Percentiles rank a stretch among this genome's conserved stretches.
These are phyloP conservation scores for Penicillium aurantiogriseum DNA, from an alignment of 2,329 filamentous ascomycete genomes.

Conservation along the genomic window DNA sequence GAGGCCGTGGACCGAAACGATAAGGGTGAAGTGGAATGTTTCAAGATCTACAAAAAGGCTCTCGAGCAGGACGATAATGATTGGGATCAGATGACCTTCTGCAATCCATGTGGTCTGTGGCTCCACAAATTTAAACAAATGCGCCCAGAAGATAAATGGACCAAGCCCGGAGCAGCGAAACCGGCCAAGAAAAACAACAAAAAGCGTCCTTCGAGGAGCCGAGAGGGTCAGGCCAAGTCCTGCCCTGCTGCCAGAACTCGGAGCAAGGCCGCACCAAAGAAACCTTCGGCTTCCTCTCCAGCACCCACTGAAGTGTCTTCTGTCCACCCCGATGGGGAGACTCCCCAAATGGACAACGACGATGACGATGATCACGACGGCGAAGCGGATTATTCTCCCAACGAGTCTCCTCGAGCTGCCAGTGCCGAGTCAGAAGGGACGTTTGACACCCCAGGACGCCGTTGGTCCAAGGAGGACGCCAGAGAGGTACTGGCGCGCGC, in stretches of 20 bases:
- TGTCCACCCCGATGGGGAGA: constrained; percentile 35
- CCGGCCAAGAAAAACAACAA: constrained; percentile 39
- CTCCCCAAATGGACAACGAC: constrained; percentile 36
- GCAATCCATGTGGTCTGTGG: constrained; percentile 96
- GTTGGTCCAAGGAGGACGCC: constrained; percentile 40
- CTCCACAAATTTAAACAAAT: constrained; percentile 83
- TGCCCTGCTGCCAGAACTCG: constrained; percentile 35
- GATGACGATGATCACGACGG: constrained; percentile 36
- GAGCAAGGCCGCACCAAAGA: constrained; percentile 28
- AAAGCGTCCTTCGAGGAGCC: constrained; percentile 40
- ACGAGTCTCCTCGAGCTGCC: constrained; percentile 47
- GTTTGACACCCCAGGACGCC: constrained; percentile 38
- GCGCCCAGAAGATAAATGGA: constrained; percentile 81
- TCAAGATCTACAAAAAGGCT: constrained; percentile 73
- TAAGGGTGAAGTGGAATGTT: constrained; percentile 62
- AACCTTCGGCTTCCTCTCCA: constrained; percentile 40
- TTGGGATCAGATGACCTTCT: constrained; percentile 74
- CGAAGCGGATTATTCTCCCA: constrained; percentile 32
- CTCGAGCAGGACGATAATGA: constrained; percentile 65
- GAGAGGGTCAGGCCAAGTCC: constrained; percentile 37
- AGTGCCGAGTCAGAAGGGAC: constrained; percentile 46
- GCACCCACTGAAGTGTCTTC: constrained; percentile 40
- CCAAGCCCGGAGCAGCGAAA: constrained; percentile 47
- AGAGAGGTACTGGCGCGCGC: constrained; percentile 52
- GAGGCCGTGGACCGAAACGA: constrained; percentile 64